Conservation (phyloP, 2,329 filamentous ascomycete genomes). For the Monosporascus sp. region DNA sequence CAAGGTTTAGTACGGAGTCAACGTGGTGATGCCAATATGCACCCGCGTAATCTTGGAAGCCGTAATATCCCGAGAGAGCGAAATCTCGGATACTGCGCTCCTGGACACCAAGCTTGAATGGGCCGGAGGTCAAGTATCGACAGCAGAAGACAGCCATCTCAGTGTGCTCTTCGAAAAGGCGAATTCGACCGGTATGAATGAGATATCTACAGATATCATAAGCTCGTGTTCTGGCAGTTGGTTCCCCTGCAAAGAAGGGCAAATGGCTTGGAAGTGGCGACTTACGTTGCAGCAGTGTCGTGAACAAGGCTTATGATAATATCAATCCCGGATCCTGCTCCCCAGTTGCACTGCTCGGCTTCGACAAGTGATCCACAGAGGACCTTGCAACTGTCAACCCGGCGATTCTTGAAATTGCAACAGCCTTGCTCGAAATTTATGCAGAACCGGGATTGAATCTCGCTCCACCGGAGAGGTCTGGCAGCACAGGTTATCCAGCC, state of each 20-base stretch:
- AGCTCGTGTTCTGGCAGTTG: neutral
- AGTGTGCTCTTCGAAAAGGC: neutral
- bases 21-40: neutral
- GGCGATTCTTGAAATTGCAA: neutral
- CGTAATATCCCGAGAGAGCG: neutral
- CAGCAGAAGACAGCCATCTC: neutral
- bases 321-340: neutral
- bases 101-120: neutral
- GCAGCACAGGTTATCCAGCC: slow-evolving; percentile 6
- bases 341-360: neutral
- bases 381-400: slow-evolving; percentile 4
- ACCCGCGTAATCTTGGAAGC: neutral
- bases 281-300: neutral
- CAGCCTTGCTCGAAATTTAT: slow-evolving; percentile 1
- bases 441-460: slow-evolving; percentile 7
- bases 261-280: neutral
- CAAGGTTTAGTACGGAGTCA: neutral
- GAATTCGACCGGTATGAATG: neutral
- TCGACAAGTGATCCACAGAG: slow-evolving; percentile 6
- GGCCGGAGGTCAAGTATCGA: neutral
- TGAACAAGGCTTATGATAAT: slow-evolving; percentile 3
- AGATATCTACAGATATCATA: neutral
- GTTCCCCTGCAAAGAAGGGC: neutral
- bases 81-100: neutral
- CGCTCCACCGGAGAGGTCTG: slow-evolving; percentile 5